A percentile compares a stretch with the other conserved stretches of the same genome.
phyloP scores from a whole-genome alignment of 805 yeast genomes.

The Candida nanaspora region DNA sequence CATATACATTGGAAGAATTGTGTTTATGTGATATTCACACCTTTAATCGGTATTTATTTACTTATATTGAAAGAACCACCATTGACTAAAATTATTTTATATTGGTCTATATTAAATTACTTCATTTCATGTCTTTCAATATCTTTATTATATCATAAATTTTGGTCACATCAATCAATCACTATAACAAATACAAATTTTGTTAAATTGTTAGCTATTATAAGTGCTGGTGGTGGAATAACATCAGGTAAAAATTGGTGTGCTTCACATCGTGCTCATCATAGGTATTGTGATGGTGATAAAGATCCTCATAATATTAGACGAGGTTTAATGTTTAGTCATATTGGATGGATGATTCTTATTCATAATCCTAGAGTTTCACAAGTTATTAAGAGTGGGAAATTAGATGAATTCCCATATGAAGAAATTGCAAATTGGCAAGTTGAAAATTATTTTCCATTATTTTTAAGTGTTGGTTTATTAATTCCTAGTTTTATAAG shows the following conservation, averaged over 20 bases:
- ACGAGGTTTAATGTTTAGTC: conserved; percentile 75
- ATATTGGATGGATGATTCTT: conserved; percentile 81
- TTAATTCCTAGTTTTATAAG: conserved; percentile 60
- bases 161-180: conserved; percentile 61
- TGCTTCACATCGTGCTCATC: conserved; percentile 82
- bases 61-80: conserved; percentile 5
- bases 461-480: conserved; percentile 40
- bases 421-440: conserved; percentile 58
- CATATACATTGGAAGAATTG: conserved; percentile 74
- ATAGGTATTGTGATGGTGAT: conserved; percentile 81
- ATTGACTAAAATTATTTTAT: conserved; percentile 28
- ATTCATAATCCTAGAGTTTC: conserved; percentile 53
- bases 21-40: conserved; percentile 47
- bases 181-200: conserved; percentile 33
- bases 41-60: conserved; percentile 27
- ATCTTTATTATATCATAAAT: conserved; percentile 79
- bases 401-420: conserved; percentile 57
- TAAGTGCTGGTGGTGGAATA: conserved; percentile 68
- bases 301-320: conserved; percentile 82
- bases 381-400: conserved; percentile 30
- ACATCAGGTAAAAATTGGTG: conserved; percentile 80
- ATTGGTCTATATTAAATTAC: conserved; percentile 50
- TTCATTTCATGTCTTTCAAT: conserved; percentile 59
- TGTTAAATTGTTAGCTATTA: conserved; percentile 43
- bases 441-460: conserved; percentile 56